Evolutionary conservation across 2,329 filamentous ascomycete genomes (phyloP).

Genomic region (Pestalotiopsis sp.): DNA sequence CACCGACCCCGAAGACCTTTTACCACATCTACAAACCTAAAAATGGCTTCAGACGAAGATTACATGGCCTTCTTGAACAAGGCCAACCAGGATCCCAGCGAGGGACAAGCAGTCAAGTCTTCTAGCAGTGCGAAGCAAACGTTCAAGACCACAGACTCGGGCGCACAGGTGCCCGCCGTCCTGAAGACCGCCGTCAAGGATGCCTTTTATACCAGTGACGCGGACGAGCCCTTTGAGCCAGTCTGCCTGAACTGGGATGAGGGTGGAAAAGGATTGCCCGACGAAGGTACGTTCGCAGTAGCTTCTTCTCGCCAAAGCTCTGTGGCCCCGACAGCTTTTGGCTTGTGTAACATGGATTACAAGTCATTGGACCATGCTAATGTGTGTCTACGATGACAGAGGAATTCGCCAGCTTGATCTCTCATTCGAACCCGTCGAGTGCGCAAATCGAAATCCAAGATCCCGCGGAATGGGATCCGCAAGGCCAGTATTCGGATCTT

Average conservation of each 20-base stretch:
- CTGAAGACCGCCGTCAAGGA: conserved; percentile 56
- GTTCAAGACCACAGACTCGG: conserved; percentile 56
- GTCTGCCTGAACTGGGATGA: conserved; percentile 69
- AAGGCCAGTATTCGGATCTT: conserved; percentile 70
- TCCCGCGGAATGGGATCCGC: conserved; percentile 72
- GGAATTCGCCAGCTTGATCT: conserved; percentile 71
- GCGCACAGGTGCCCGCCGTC: conserved; percentile 61
- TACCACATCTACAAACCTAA: conserved; percentile 27
- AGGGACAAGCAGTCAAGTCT: conserved; percentile 47
- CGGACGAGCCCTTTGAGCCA: conserved; percentile 83
- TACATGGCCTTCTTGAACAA: conserved; percentile 87
- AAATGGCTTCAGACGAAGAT: conserved; percentile 77
- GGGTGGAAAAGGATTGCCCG: conserved; percentile 54
- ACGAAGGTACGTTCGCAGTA: conserved; percentile 56
- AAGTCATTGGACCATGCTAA: not conserved
- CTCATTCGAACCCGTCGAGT: conserved; percentile 54
- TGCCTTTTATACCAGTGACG: conserved; percentile 76
- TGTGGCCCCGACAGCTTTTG: not conserved
- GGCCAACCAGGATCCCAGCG: conserved; percentile 78
- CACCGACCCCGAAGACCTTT: conserved; percentile 10
- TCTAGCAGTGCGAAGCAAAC: conserved; percentile 35
- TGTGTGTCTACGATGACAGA: not conserved
- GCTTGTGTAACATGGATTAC: not conserved
- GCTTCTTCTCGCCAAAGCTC: not conserved
- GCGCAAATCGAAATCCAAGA: conserved; percentile 68